Evolutionary conservation across 2,329 filamentous ascomycete genomes (phyloP).

Genomic region (Penicillium sp.): DNA sequence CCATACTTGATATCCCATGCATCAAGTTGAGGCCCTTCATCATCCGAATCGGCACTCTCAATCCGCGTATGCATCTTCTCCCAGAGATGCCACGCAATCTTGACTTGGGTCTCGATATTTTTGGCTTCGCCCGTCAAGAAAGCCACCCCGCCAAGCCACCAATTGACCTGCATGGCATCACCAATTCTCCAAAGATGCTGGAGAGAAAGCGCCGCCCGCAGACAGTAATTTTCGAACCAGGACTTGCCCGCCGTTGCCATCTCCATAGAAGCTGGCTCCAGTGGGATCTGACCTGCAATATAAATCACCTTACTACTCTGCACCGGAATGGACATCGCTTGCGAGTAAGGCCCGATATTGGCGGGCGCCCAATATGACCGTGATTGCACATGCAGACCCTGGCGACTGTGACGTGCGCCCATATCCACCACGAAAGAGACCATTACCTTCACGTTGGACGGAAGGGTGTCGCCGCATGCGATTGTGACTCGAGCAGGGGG

Average conservation of each 20-base stretch:
- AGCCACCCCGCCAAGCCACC: conserved; percentile 73
- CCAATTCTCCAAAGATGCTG: conserved; percentile 90
- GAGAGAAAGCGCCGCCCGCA: conserved; percentile 69
- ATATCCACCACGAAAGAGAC: conserved; percentile 52
- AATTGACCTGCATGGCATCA: conserved; percentile 65
- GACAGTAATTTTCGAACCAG: conserved; percentile 43
- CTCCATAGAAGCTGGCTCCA: conserved; percentile 76
- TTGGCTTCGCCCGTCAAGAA: conserved; percentile 59
- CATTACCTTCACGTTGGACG: conserved; percentile 59
- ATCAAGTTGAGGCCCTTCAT: conserved; percentile 50
- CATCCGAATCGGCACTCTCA: conserved; percentile 37
- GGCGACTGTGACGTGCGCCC: conserved; percentile 31
- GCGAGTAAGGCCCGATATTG: conserved; percentile 96
- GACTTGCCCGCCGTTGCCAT: conserved; percentile 25
- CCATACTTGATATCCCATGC: conserved; percentile 56
- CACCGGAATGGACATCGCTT: conserved; percentile 60
- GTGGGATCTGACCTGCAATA: conserved; percentile 87
- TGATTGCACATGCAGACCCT: conserved; percentile 82
- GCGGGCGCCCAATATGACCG: conserved; percentile 96
- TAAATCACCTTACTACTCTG: conserved; percentile 51
- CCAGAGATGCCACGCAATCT: conserved; percentile 48
- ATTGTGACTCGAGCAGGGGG: conserved; percentile 84
- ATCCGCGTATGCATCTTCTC: conserved; percentile 32
- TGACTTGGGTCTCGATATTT: conserved; percentile 34
- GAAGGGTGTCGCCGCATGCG: conserved; percentile 68